phyloP scores from a whole-genome alignment of 75 land plant species.

The Picea glauca region DNA sequence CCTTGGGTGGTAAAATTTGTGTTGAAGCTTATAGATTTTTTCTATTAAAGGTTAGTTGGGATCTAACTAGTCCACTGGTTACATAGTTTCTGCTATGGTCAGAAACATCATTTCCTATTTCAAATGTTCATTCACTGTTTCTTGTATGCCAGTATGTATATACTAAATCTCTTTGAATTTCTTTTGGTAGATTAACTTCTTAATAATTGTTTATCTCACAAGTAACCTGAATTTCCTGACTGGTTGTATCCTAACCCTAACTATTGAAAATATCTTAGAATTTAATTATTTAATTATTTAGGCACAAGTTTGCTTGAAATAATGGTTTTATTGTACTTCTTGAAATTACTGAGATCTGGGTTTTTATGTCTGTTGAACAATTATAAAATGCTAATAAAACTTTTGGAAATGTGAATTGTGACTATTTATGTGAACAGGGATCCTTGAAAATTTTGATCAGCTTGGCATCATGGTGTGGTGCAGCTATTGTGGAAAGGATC shows the following conservation, averaged over 20 bases:
- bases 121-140: too few relatives aligned
- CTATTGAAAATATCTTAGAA: too few relatives aligned
- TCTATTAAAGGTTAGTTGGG: background rate
- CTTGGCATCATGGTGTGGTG: slow-evolving; percentile 41
- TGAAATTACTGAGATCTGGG: background rate
- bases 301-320: too few relatives aligned
- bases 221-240: too few relatives aligned
- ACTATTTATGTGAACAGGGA: background rate
- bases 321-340: background rate
- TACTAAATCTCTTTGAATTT: too few relatives aligned
- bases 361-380: background rate
- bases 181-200: too few relatives aligned
- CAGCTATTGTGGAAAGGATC: slow-evolving; percentile 46
- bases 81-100: background rate
- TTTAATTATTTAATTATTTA: too few relatives aligned
- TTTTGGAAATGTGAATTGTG: background rate
- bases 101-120: background rate
- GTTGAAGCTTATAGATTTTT: background rate
- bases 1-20: background rate
- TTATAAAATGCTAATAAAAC: background rate
- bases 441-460: background rate
- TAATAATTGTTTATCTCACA: too few relatives aligned
- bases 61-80: background rate
- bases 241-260: too few relatives aligned
- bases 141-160: too few relatives aligned